These are phyloP conservation scores for Trametes cingulata DNA, from an alignment of 768 basidiomycete genomes.

Conservation along the genomic window DNA sequence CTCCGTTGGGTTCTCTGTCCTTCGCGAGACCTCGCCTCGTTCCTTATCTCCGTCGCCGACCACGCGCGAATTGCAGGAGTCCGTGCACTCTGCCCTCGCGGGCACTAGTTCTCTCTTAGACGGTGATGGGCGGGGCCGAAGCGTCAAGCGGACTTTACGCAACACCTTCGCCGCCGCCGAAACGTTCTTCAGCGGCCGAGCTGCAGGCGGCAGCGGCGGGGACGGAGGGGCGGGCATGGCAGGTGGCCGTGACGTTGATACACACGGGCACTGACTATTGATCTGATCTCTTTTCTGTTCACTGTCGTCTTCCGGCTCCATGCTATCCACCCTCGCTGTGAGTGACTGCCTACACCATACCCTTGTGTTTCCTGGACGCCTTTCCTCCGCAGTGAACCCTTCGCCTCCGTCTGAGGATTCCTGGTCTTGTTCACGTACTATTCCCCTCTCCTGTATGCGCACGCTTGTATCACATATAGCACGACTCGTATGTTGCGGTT, in stretches of 20 bases:
- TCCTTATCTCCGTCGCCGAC: conserved; percentile 34
- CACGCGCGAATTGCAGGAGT: conserved; percentile 44
- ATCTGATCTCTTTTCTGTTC: neutral
- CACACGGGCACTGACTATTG: conserved; percentile 17
- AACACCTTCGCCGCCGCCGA: conserved; percentile 72
- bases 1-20: conserved; percentile 13
- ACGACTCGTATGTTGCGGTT: neutral
- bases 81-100: conserved; percentile 37
- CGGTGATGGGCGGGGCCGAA: conserved; percentile 52
- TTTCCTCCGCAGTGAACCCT: neutral
- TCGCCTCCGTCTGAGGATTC: neutral
- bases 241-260: conserved; percentile 23
- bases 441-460: conserved; percentile 11
- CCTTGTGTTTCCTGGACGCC: neutral
- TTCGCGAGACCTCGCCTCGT: conserved; percentile 20
- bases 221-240: conserved; percentile 24
- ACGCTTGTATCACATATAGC: conserved; percentile 13
- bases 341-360: conserved; percentile 5
- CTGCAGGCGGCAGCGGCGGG: conserved; percentile 15
- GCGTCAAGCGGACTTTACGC: conserved; percentile 64
- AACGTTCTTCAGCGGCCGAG: conserved; percentile 61
- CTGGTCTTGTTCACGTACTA: neutral
- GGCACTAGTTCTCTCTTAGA: conserved; percentile 15
- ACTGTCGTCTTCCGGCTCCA: neutral
- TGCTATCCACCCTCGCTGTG: neutral